Conservation (phyloP, 768 basidiomycete species). For the Fibroporia radiculosa region DNA sequence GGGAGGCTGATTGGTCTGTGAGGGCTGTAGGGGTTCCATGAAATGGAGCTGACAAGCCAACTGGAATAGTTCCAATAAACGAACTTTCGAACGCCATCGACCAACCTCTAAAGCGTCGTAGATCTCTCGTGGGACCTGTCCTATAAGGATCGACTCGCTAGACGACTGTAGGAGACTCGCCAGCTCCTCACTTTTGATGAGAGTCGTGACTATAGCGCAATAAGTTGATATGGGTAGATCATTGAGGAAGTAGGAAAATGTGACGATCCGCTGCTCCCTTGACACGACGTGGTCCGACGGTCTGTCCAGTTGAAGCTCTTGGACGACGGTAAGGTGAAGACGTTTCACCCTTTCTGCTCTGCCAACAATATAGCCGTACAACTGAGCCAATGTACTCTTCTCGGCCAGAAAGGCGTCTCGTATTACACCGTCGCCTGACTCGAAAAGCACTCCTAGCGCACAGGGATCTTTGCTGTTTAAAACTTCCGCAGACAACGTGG, state of each 20-base stretch:
- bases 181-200: constrained; percentile 52
- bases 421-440: constrained; percentile 44
- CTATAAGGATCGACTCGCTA: constrained; percentile 41
- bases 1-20: constrained; percentile 32
- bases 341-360: constrained; percentile 56
- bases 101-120: constrained; percentile 48
- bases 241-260: constrained; percentile 50
- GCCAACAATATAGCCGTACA: constrained; percentile 69
- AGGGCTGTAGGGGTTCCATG: constrained; percentile 47
- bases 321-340: constrained; percentile 50
- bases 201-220: constrained; percentile 52
- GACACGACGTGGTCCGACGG: constrained; percentile 43
- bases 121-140: constrained; percentile 44
- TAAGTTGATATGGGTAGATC: constrained; percentile 62
- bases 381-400: constrained; percentile 58
- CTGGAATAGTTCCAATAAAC: constrained; percentile 55
- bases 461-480: constrained; percentile 4
- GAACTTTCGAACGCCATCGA: constrained; percentile 47
- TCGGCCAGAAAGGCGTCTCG: constrained; percentile 63
- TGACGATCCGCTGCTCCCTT: constrained; percentile 45
- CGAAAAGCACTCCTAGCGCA: constrained; percentile 44
- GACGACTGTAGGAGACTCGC: constrained; percentile 40
- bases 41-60: constrained; percentile 51
- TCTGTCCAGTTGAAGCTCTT: constrained; percentile 34
- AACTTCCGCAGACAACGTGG: neutral